Evolutionary conservation across 2,329 filamentous ascomycete genomes (phyloP).

Genomic region (Botrytis hyacinthi): DNA sequence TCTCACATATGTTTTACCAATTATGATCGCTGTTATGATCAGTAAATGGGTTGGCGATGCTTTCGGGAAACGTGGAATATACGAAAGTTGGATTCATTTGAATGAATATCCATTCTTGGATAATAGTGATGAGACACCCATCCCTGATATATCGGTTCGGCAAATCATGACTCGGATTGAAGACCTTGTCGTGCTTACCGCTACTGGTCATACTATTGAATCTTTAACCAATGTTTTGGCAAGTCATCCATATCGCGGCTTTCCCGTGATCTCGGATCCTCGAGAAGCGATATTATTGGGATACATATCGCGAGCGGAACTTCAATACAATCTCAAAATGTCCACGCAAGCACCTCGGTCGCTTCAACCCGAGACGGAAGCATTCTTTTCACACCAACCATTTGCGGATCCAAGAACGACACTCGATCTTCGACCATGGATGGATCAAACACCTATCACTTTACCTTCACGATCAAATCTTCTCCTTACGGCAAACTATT

Average conservation of each 20-base stretch:
- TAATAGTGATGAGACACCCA: constrained; percentile 73
- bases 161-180: constrained; percentile 92
- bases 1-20: constrained; percentile 92
- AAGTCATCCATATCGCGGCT: constrained; percentile 79
- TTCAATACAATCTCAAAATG: constrained; percentile 73
- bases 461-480: constrained; percentile 73
- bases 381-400: constrained; percentile 80
- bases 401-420: constrained; percentile 74
- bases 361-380: constrained; percentile 69
- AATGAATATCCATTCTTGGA: constrained; percentile 95
- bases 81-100: constrained; percentile 96
- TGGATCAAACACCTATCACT: constrained; percentile 97
- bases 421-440: constrained; percentile 91
- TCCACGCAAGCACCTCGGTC: constrained; percentile 56
- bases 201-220: constrained; percentile 82
- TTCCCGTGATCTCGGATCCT: constrained; percentile 80
- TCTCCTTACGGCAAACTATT: constrained; percentile 86
- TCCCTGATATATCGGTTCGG: constrained; percentile 81
- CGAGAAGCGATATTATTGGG: constrained; percentile 78
- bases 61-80: constrained; percentile 88
- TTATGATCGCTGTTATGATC: constrained; percentile 98
- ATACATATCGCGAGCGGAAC: constrained; percentile 90
- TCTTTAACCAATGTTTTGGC: constrained; percentile 69
- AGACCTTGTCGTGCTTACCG: constrained; percentile 83
- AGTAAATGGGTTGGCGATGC: constrained; percentile 98